Evolutionary conservation across 1,284 basidiomycete genomes (phyloP).

Genomic region (Coniferiporia weirii): DNA sequence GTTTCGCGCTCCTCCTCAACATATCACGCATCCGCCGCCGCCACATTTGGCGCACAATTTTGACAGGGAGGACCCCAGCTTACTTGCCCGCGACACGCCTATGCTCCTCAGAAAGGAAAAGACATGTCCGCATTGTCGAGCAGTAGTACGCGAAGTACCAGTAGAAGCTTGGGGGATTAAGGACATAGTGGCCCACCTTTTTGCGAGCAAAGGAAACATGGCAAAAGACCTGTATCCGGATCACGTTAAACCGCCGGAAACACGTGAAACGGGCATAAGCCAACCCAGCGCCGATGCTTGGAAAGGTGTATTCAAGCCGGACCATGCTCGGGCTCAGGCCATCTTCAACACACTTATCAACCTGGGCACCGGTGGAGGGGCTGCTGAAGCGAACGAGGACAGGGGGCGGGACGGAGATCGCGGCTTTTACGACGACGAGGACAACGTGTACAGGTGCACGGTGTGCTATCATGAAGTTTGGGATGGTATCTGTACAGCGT

Average conservation of each 20-base stretch:
- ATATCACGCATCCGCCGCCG: conserved; percentile 19
- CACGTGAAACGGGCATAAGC: background rate
- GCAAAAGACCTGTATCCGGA: conserved; percentile 28
- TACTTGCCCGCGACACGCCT: conserved; percentile 11
- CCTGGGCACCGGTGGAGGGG: background rate
- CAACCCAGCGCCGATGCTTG: conserved; percentile 12
- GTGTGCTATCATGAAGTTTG: conserved; percentile 73
- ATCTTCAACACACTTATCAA: background rate
- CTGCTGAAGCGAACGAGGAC: background rate
- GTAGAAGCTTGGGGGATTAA: conserved; percentile 70
- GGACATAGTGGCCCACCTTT: conserved; percentile 49
- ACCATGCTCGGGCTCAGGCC: background rate
- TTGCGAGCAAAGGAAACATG: conserved; percentile 43
- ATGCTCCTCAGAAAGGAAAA: conserved; percentile 35
- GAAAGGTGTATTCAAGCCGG: conserved; percentile 17
- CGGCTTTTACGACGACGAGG: conserved; percentile 64
- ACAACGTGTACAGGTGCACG: conserved; percentile 66
- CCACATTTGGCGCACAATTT: conserved; percentile 29
- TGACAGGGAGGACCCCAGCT: conserved; percentile 3
- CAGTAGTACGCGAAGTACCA: conserved; percentile 53
- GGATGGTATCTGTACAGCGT: conserved; percentile 55
- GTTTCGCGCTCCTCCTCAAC: conserved; percentile 49
- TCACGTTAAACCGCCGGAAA: background rate
- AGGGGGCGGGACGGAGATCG: conserved; percentile 27
- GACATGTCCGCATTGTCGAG: conserved; percentile 72